These are phyloP conservation scores for Aspergillus neotritici DNA, from an alignment of 2,329 filamentous ascomycete genomes.

Conservation along the genomic window DNA sequence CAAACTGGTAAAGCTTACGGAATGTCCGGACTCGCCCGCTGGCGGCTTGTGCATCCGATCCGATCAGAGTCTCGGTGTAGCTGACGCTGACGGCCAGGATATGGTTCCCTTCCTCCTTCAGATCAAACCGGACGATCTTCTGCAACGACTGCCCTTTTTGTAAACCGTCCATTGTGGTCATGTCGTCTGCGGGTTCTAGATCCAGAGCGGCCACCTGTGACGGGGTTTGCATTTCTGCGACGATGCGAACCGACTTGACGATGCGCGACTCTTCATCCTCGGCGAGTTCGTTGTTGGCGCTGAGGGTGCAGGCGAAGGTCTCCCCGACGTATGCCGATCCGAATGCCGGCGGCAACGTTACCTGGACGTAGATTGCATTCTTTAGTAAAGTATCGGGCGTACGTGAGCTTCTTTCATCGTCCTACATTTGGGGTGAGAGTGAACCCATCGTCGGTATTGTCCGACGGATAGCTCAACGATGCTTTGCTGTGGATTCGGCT, in stretches of 20 bases:
- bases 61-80: conserved; percentile 74
- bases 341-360: conserved; percentile 86
- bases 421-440: conserved; percentile 52
- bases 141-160: conserved; percentile 63
- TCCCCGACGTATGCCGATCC: conserved; percentile 94
- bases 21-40: conserved; percentile 72
- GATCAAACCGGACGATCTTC: conserved; percentile 73
- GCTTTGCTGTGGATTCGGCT: conserved; percentile 55
- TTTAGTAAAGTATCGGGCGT: neutral
- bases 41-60: conserved; percentile 41
- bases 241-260: conserved; percentile 72
- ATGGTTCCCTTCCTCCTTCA: conserved; percentile 92
- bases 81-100: conserved; percentile 89
- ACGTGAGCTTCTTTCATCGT: neutral
- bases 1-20: conserved; percentile 92
- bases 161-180: conserved; percentile 32
- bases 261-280: conserved; percentile 37
- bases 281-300: conserved; percentile 80
- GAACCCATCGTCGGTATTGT: conserved; percentile 46
- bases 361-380: conserved; percentile 26
- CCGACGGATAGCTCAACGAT: conserved; percentile 65
- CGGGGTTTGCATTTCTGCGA: conserved; percentile 94
- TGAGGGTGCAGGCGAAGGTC: conserved; percentile 88
- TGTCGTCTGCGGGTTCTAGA: conserved; percentile 46
- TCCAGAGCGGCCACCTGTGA: conserved; percentile 64